Evolutionary conservation across 1,139 yeast genomes (phyloP), one percentile per base, ranked within the genome.

Genomic region (Suhomyces yuchorum): DNA sequence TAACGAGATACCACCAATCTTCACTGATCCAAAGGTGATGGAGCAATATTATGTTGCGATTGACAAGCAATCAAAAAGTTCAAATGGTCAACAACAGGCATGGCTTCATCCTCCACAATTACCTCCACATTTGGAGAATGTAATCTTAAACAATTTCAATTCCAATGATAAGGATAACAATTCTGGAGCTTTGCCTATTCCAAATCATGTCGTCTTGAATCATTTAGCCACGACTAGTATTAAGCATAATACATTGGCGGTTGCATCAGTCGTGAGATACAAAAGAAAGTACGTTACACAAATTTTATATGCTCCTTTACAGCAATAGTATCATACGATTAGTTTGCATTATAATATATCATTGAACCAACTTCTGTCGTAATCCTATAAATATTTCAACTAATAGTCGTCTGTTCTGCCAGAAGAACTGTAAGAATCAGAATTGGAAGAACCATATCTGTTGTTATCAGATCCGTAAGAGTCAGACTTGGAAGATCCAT

Each of bases 1-100:
- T 28, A 77, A 73, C 44, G 85, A 82, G 52, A 92, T 93, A 41
- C 99, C 99, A 1, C 91, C 96, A 1, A 91, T 93, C 26, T 92
- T 93, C 66, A 82, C 88, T 2, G 95, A 87, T 57, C 91, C 93
- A 5, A 73, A 74, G 56, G 80, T 75, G 17, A 75, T 75, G 80
- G 80, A 75, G 56, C 79, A 73, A 55, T 87, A 87, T 60, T 87
- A 87, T 59, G 71, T 83, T 44, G 87, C 93, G 1, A 74, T 87
- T 45, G 95, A 87, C 59, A 79, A 78, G 57, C 88, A 84, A 58
- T 82, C 86, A 48, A 81, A 81, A 57, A 75, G 75, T 44, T 83
- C 82, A 44, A 81, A 79, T 58, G 87, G 84, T 49, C 78, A 73
- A 53, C 82, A 75, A 55, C 80, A 85, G 66, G 85, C 89, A 15